Evolutionary conservation across 306 rosid genomes (phyloP).

Genomic region (Albizia julibrissin): DNA sequence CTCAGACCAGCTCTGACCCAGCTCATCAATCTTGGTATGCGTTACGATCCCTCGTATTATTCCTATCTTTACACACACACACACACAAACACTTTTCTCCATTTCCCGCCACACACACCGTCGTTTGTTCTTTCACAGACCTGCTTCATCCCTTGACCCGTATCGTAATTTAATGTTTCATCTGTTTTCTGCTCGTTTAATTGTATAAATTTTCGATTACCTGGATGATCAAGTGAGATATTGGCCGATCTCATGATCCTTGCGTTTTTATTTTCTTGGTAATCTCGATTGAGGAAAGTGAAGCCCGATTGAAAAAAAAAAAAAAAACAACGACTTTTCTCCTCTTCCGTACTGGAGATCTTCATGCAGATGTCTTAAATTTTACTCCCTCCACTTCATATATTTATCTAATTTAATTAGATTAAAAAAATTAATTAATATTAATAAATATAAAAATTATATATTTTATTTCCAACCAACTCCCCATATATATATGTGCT

Average conservation of each 20-base stretch:
- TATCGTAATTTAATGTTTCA: not conserved
- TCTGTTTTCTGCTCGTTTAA: not conserved
- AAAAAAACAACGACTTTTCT: not conserved
- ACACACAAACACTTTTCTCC: too few relatives aligned
- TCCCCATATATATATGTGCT: too few relatives aligned
- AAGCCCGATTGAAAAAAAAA: not conserved
- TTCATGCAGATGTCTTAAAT: not conserved
- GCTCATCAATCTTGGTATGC: slow-evolving; percentile 59
- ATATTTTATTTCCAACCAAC: too few relatives aligned
- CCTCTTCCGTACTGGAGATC: not conserved
- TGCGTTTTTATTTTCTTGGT: not conserved
- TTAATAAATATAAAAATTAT: too few relatives aligned
- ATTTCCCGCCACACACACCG: too few relatives aligned
- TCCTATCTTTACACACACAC: too few relatives aligned
- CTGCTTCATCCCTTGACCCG: not conserved
- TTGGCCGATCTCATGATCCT: not conserved
- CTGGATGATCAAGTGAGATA: not conserved
- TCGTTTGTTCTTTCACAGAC: not conserved
- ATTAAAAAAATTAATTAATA: too few relatives aligned
- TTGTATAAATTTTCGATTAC: not conserved
- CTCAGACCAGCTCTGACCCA: slow-evolving; percentile 55
- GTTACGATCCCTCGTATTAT: not conserved
- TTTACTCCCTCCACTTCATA: not conserved
- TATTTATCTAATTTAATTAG: too few relatives aligned
- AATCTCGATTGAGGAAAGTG: not conserved